phyloP scores from a whole-genome alignment of 2,329 filamentous ascomycete genomes.

The Colletotrichum sidae region DNA sequence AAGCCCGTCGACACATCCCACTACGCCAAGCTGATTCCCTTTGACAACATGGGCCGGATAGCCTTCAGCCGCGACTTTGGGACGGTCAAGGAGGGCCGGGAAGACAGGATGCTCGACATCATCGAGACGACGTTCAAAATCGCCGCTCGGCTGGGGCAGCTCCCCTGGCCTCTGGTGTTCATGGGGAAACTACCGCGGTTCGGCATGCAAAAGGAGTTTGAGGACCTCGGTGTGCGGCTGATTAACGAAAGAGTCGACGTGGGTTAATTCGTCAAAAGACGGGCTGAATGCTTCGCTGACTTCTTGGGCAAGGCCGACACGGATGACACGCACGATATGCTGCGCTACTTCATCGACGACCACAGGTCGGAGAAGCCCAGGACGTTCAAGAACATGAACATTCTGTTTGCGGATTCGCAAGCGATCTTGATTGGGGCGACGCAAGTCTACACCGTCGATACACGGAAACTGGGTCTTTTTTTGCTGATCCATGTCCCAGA shows the following conservation, averaged over 20 bases:
- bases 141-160: slow-evolving; percentile 37
- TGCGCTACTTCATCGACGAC: slow-evolving; percentile 42
- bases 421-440: slow-evolving; percentile 42
- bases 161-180: slow-evolving; percentile 41
- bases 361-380: slow-evolving; percentile 40
- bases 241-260: slow-evolving; percentile 40
- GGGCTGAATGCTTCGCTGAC: neutral
- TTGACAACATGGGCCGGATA: slow-evolving; percentile 45
- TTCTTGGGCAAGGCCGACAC: slow-evolving; percentile 19
- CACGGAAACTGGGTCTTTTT: neutral
- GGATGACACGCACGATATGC: slow-evolving; percentile 41
- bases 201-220: slow-evolving; percentile 42
- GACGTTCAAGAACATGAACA: slow-evolving; percentile 38
- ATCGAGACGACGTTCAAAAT: slow-evolving; percentile 40
- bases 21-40: slow-evolving; percentile 43
- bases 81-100: slow-evolving; percentile 40
- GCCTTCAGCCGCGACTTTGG: slow-evolving; percentile 43
- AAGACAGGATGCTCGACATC: slow-evolving; percentile 40
- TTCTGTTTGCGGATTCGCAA: slow-evolving; percentile 39
- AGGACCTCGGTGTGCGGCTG: slow-evolving; percentile 59
- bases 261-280: neutral
- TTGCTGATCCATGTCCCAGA: neutral
- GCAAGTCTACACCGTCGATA: slow-evolving; percentile 5
- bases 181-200: slow-evolving; percentile 30
- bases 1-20: slow-evolving; percentile 40